Conservation (phyloP, 495 filamentous ascomycete genomes). For the Cladorrhinum samala region DNA sequence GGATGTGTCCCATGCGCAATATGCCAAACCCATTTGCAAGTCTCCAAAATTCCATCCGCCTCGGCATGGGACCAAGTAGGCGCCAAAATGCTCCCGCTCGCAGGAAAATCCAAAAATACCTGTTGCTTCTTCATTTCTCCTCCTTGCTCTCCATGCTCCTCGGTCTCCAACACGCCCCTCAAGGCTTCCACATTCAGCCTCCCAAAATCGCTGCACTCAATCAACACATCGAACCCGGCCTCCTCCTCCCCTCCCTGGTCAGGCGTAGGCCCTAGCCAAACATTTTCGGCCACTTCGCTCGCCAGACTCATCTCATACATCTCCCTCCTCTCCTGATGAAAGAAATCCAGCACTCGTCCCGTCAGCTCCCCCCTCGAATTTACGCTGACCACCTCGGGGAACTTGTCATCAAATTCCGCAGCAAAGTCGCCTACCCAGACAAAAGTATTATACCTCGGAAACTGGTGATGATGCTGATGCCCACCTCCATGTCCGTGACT, state of each 20-base stretch:
- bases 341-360: slow-evolving; percentile 81
- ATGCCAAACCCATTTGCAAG: slow-evolving; percentile 83
- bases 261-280: slow-evolving; percentile 85
- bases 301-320: slow-evolving; percentile 91
- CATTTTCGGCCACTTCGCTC: slow-evolving; percentile 79
- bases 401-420: slow-evolving; percentile 62
- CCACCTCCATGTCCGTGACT: no score
- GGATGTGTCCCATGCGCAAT: slow-evolving; percentile 56
- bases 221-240: slow-evolving; percentile 59
- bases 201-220: slow-evolving; percentile 83
- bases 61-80: slow-evolving; percentile 74
- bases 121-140: slow-evolving; percentile 23
- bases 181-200: slow-evolving; percentile 53
- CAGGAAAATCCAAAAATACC: slow-evolving; percentile 76
- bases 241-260: slow-evolving; percentile 50
- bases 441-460: slow-evolving; percentile 79
- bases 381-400: slow-evolving; percentile 64
- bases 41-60: slow-evolving; percentile 74
- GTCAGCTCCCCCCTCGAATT: slow-evolving; percentile 68
- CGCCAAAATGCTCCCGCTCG: slow-evolving; percentile 80
- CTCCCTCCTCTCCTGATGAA: slow-evolving; percentile 80
- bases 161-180: slow-evolving; percentile 36
- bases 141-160: slow-evolving; percentile 26
- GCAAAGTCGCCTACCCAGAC: slow-evolving; percentile 59
- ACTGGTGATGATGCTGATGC: slow-evolving; percentile 44